Evolutionary conservation across 2,329 filamentous ascomycete genomes (phyloP).

Genomic region (Cordyceps pruinosa): DNA sequence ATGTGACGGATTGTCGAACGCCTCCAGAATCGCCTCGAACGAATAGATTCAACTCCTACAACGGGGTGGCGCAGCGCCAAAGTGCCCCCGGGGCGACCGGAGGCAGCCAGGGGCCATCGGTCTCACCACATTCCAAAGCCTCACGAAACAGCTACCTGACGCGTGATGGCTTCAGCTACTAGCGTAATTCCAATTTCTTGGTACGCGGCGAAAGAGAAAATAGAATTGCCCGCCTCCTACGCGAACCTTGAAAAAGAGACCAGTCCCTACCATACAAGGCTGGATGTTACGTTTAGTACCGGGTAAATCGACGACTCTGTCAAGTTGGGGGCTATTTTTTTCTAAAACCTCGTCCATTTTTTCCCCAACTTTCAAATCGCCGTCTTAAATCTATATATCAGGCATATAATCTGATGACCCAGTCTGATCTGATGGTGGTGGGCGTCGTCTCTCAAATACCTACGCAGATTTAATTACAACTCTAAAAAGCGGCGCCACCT

Average conservation of each 20-base stretch:
- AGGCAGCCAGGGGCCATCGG: background rate
- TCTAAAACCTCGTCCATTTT: background rate
- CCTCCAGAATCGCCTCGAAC: background rate
- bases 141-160: constrained; percentile 6
- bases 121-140: background rate
- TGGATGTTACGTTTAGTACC: too few species aligned
- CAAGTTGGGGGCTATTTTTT: too few species aligned
- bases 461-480: background rate
- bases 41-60: background rate
- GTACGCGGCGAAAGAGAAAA: background rate
- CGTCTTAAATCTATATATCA: background rate
- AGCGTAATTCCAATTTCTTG: background rate
- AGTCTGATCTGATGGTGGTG: background rate
- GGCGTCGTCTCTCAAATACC: background rate
- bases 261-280: too few species aligned
- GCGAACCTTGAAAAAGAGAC: background rate
- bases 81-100: background rate
- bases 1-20: background rate
- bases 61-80: background rate
- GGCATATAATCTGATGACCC: constrained; percentile 4
- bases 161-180: background rate
- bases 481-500: constrained; percentile 4
- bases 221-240: background rate
- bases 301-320: too few species aligned
- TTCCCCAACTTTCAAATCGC: background rate